Evolutionary conservation across 1,284 basidiomycete species (phyloP).

Genomic region (Thecaphora frezii): DNA sequence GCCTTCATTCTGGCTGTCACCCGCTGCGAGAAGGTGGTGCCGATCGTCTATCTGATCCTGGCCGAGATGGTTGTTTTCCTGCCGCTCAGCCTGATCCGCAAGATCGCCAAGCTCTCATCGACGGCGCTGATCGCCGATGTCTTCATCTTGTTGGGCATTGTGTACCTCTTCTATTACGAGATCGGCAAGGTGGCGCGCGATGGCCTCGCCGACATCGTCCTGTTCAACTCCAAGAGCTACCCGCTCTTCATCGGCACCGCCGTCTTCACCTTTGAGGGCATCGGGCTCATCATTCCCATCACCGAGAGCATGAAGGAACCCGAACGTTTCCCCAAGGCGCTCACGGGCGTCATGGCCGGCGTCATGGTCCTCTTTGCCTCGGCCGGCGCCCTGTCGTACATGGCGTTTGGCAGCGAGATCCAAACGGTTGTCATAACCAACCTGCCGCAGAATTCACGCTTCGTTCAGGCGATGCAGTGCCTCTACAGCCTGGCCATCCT

Average conservation of each 20-base stretch:
- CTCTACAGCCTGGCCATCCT: slow-evolving; percentile 74
- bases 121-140: slow-evolving; percentile 90
- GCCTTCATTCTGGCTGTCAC: slow-evolving; percentile 80
- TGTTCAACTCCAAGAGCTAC: slow-evolving; percentile 88
- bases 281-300: slow-evolving; percentile 94
- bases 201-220: slow-evolving; percentile 69
- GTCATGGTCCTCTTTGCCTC: slow-evolving; percentile 79
- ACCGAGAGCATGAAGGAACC: slow-evolving; percentile 92
- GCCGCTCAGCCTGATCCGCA: slow-evolving; percentile 51
- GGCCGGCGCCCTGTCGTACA: slow-evolving; percentile 83
- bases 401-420: slow-evolving; percentile 82
- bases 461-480: slow-evolving; percentile 79
- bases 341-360: slow-evolving; percentile 87
- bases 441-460: slow-evolving; percentile 77
- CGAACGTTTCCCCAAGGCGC: slow-evolving; percentile 81
- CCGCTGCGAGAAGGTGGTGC: slow-evolving; percentile 71
- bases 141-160: slow-evolving; percentile 83
- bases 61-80: slow-evolving; percentile 79
- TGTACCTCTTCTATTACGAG: slow-evolving; percentile 59
- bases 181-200: slow-evolving; percentile 39
- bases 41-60: slow-evolving; percentile 78
- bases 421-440: slow-evolving; percentile 95
- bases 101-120: slow-evolving; percentile 74
- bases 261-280: slow-evolving; percentile 97
- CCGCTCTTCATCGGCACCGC: slow-evolving; percentile 93